Conservation (phyloP, 768 basidiomycete species). For the Suillus subluteus region DNA sequence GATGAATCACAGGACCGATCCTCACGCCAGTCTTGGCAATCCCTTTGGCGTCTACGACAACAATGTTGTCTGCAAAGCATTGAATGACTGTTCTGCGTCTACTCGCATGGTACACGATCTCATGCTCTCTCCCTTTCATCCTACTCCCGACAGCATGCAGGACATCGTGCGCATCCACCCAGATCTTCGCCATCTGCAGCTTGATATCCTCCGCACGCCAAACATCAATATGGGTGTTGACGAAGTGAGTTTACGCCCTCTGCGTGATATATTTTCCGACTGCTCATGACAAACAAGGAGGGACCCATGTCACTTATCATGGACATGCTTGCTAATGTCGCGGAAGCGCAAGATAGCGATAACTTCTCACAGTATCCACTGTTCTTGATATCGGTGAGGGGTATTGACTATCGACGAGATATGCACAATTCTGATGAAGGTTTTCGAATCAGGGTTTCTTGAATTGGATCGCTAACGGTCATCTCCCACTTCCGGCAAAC, state of each 20-base stretch:
- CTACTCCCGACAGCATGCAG: not conserved
- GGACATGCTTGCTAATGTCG: not conserved
- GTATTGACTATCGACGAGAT: no score
- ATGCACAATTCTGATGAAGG: not conserved
- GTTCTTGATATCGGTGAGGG: not conserved
- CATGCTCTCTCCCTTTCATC: constrained; percentile 3
- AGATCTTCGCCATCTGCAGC: not conserved
- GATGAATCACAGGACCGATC: constrained; percentile 5
- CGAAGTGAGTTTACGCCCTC: not conserved
- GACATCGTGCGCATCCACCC: constrained; percentile 8
- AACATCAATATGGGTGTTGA: not conserved
- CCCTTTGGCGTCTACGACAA: constrained; percentile 2
- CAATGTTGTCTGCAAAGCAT: constrained; percentile 1
- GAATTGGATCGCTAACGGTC: not conserved
- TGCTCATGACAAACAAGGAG: not conserved
- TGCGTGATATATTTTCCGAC: not conserved
- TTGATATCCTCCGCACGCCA: constrained; percentile 7
- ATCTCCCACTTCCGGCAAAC: not conserved
- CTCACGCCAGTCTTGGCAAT: not conserved
- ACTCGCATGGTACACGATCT: not conserved
- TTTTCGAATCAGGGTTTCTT: not conserved
- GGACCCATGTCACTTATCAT: constrained; percentile 3
- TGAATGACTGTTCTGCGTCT: constrained; percentile 1
- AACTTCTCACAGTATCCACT: not conserved
- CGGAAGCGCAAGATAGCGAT: not conserved